A percentile compares a stretch with the other conserved stretches of the same genome.
Conservation (phyloP, 169 alveolate genomes). For the Eimeria maxima region DNA sequence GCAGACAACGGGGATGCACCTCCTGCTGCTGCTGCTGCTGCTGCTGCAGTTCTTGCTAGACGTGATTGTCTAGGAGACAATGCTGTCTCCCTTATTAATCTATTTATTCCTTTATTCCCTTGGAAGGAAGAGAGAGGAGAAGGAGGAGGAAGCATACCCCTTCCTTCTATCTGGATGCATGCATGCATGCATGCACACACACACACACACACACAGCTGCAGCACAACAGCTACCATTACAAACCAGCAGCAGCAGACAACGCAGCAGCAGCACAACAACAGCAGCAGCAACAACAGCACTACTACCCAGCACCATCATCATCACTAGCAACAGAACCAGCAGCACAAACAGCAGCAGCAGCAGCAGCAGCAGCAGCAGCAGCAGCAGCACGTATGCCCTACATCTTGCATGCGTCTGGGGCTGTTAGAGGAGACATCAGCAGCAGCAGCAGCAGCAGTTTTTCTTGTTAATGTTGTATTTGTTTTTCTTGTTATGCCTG, state of each 20-base stretch:
- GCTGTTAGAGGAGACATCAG: too few species aligned
- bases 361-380: slow-evolving; percentile 54
- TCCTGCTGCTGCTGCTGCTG: too few species aligned
- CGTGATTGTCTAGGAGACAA: background rate
- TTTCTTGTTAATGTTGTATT: background rate
- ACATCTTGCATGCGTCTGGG: slow-evolving; percentile 2
- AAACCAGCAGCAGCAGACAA: background rate
- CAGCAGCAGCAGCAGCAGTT: background rate
- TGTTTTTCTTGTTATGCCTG: background rate
- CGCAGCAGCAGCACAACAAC: background rate
- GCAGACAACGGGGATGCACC: background rate
- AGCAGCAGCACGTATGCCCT: background rate
- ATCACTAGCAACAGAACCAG: background rate
- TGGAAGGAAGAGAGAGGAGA: background rate
- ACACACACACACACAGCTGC: background rate
- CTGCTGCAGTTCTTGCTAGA: background rate
- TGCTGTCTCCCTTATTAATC: background rate
- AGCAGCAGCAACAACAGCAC: too few species aligned
- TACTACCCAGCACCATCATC: background rate
- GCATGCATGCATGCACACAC: too few species aligned
- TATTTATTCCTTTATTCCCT: background rate
- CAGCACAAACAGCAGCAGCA: slow-evolving; percentile 56
- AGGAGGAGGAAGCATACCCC: slow-evolving; percentile 33
- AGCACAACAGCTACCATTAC: slow-evolving; percentile 20
- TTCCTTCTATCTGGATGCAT: too few species aligned